Evolutionary conservation across 306 rosid genomes (phyloP), one percentile per base, ranked within the genome.

Genomic region (Delonix regia): DNA sequence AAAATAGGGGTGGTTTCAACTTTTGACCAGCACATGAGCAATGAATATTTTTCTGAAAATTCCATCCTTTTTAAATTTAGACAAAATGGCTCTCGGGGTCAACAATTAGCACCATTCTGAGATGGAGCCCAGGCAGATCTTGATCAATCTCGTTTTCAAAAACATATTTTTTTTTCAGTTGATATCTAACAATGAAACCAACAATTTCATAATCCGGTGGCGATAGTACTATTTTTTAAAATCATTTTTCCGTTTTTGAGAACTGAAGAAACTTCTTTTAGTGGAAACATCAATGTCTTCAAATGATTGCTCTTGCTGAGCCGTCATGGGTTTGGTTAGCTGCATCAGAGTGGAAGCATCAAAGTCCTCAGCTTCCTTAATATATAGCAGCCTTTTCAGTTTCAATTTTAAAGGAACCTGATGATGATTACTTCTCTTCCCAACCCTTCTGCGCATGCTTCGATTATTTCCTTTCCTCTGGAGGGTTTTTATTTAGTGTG

Each of bases 371-470:
- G 83, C 74, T 76, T 85, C 82, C 81, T 80, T 65, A 79, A 30
- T 69, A 75, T 52, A 52, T 75, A 52, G 84, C 82, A 79, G 71
- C 80, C 82, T 65, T 78, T 79, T 41, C 51, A 44, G 64, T 76
- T 75, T 79, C 77, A 42, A 39, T 64, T 70, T 71, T 55, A 45
- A 85, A 53, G 71, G 39, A 79, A 78, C 81, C 33, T 33, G 38
- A 75, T 69, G 68, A 83, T 88, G 47, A 85, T 88, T 81, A 72
- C 84, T 56, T 65, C 73, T 4, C 61, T 75, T 48, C 44, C 24
- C 11, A 19, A 2, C 22, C 73, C 80, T 73, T 81, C 69, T 78
- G 75, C 86, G 87, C 91, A 85, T 85, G 89, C 89, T 83, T 80
- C 38, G 6, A 16, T 63, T 39, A 19, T n/a, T n/a, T n/a, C n/a